phyloP scores from a whole-genome alignment of 306 rosid species.

The Prunus davidiana region DNA sequence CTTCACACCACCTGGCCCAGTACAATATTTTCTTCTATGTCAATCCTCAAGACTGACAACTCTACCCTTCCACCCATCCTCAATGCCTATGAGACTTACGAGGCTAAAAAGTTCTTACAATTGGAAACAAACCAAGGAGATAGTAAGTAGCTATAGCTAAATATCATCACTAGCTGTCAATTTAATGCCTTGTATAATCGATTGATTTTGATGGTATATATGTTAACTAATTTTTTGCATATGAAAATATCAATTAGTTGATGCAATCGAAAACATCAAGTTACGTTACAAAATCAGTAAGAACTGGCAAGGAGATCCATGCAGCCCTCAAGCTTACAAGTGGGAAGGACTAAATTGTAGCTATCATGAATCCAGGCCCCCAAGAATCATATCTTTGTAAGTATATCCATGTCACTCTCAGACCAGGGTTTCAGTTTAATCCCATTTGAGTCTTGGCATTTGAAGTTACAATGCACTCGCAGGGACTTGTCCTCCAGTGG shows the following conservation, averaged over 20 bases:
- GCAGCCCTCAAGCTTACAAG: conserved; percentile 28
- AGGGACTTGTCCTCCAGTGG: conserved; percentile 44
- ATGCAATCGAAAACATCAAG: conserved; percentile 19
- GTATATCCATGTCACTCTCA: conserved; percentile 3
- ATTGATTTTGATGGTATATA: neutral
- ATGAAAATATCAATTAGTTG: conserved; percentile 24
- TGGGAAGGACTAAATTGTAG: conserved; percentile 50
- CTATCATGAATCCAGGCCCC: conserved; percentile 1
- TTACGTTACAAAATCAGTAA: no score
- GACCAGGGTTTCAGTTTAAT: no score
- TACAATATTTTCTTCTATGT: neutral
- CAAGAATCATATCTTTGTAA: conserved; percentile 44
- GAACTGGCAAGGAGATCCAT: conserved; percentile 52
- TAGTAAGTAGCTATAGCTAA: neutral
- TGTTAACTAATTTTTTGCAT: neutral
- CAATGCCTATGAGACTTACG: conserved; percentile 40
- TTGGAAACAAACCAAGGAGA: conserved; percentile 8
- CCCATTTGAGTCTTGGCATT: neutral
- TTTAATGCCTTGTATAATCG: neutral
- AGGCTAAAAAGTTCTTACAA: neutral
- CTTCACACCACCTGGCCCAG: neutral
- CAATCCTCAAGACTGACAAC: neutral
- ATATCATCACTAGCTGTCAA: neutral
- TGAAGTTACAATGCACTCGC: conserved; percentile 4
- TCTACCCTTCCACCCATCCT: conserved; percentile 45